phyloP scores from a whole-genome alignment of 805 yeast genomes.

The Myxozyma udenii region DNA sequence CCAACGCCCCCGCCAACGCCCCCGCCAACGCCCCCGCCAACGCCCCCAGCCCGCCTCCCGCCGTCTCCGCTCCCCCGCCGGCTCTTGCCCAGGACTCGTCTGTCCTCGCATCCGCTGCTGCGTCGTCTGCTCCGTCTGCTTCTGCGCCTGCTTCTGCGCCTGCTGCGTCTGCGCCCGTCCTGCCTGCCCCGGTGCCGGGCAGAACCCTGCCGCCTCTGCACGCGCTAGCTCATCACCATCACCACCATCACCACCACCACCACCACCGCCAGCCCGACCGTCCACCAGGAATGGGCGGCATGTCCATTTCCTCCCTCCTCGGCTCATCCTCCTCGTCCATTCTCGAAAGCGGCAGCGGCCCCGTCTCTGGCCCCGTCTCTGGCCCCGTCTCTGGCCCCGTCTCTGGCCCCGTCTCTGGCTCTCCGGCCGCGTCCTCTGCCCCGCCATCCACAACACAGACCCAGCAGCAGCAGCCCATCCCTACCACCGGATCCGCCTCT shows the following conservation, averaged over 20 bases:
- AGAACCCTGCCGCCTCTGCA: not conserved
- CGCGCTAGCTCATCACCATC: not conserved
- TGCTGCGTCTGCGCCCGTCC: not conserved
- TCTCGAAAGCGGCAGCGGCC: constrained; percentile 8
- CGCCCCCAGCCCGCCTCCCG: not conserved
- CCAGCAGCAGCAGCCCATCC: no score
- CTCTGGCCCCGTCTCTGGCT: not conserved
- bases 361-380: not conserved
- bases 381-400: not conserved
- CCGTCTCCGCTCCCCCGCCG: not conserved
- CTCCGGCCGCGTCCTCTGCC: constrained; percentile 5
- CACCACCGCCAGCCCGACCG: constrained; percentile 10
- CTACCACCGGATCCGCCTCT: no score
- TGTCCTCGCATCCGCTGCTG: not conserved
- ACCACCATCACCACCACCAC: constrained; percentile 12
- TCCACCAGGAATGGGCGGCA: constrained; percentile 9
- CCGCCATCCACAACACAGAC: constrained; percentile 5
- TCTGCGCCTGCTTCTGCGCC: not conserved
- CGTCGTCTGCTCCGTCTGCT: not conserved
- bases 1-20: not conserved
- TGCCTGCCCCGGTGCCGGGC: not conserved
- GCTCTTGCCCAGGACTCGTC: no score
- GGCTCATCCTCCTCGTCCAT: constrained; percentile 19
- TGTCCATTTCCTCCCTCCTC: constrained; percentile 27
- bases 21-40: not conserved